Conservation (phyloP, 2,329 filamentous ascomycete species). For the Ophiosphaerella narmari region DNA sequence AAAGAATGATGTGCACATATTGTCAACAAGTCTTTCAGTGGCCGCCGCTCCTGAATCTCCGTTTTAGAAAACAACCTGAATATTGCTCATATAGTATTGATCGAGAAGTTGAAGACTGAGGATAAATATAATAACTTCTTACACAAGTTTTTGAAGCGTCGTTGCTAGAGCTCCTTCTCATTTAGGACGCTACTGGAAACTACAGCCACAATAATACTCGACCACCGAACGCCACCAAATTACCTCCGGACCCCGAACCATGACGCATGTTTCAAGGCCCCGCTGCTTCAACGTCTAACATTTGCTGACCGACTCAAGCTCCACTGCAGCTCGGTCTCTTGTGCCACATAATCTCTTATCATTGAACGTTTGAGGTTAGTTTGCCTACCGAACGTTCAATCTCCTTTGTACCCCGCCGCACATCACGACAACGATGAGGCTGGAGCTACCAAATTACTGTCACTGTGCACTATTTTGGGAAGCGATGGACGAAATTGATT, state of each 20-base stretch:
- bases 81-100: no score
- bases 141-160: no score
- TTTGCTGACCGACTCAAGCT: neutral
- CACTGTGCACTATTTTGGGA: neutral
- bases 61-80: no score
- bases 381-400: neutral
- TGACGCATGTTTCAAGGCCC: conserved; percentile 2
- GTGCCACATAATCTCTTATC: neutral
- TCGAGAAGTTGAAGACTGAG: no score
- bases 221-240: conserved; percentile 4
- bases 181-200: no score
- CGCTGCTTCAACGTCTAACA: neutral
- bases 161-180: no score
- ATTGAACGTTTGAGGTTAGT: neutral
- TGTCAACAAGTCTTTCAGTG: no score
- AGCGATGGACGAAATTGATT: neutral
- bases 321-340: neutral
- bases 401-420: neutral
- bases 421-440: conserved; percentile 1
- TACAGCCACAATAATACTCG: no score
- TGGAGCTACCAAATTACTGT: neutral
- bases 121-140: no score
- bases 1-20: no score
- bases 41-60: no score
- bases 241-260: conserved; percentile 1